phyloP scores from a whole-genome alignment of 2,329 filamentous ascomycete genomes.

The Sarocladium strictum region DNA sequence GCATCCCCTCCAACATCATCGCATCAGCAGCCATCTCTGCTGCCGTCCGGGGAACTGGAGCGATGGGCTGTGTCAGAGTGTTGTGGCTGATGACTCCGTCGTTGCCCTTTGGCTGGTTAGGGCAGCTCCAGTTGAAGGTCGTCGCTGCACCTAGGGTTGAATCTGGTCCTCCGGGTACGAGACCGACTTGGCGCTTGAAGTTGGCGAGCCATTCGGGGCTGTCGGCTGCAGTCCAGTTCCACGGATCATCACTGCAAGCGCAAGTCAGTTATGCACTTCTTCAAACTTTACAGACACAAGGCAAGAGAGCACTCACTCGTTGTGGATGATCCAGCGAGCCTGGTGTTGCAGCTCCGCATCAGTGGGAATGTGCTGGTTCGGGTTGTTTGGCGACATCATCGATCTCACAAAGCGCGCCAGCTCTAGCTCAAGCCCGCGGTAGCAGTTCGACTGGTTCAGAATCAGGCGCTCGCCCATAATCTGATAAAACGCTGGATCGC shows the following conservation, averaged over 20 bases:
- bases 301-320: conserved; percentile 43
- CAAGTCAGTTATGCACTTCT: no score
- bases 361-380: conserved; percentile 50
- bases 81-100: conserved; percentile 4
- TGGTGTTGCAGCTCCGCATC: conserved; percentile 61
- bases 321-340: conserved; percentile 56
- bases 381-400: conserved; percentile 54
- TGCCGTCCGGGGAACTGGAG: not conserved
- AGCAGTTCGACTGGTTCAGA: conserved; percentile 56
- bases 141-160: not conserved
- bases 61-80: not conserved
- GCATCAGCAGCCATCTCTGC: not conserved
- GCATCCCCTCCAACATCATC: not conserved
- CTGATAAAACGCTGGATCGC: not conserved
- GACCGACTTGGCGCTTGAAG: conserved; percentile 54
- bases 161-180: conserved; percentile 25
- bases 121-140: not conserved
- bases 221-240: conserved; percentile 59
- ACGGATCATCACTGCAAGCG: conserved; percentile 49
- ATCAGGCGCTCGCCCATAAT: conserved; percentile 24
- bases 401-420: conserved; percentile 46
- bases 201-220: conserved; percentile 58
- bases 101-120: not conserved
- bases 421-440: conserved; percentile 47
- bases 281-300: no score